These are phyloP conservation scores for Trametes gibbosa DNA, from an alignment of 768 basidiomycete genomes.

Conservation along the genomic window DNA sequence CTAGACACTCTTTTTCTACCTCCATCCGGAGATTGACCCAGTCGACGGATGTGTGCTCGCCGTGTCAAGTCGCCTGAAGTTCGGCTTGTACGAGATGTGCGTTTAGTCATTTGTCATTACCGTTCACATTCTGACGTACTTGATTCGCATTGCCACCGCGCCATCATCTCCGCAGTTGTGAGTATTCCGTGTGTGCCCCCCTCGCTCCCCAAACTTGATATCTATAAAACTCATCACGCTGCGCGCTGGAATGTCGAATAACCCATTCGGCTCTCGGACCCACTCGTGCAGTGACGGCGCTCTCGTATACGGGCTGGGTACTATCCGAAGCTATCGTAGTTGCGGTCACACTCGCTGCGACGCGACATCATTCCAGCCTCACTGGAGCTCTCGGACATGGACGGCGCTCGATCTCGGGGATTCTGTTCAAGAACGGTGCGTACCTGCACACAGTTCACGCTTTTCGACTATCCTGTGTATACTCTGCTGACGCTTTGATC, in stretches of 20 bases:
- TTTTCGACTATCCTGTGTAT: too few relatives aligned
- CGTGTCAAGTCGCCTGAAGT: background rate
- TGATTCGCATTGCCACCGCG: too few relatives aligned
- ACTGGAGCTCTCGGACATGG: background rate
- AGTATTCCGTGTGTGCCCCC: background rate
- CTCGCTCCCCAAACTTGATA: too few relatives aligned
- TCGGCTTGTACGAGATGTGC: background rate
- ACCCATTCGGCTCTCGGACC: background rate
- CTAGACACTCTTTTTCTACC: background rate
- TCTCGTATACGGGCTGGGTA: background rate
- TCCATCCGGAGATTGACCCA: background rate
- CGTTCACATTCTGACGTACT: background rate
- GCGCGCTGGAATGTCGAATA: background rate
- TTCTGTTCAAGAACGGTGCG: background rate
- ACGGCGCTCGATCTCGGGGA: background rate
- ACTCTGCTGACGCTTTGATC: too few relatives aligned
- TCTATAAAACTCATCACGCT: too few relatives aligned
- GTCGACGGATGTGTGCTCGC: background rate
- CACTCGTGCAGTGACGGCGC: background rate
- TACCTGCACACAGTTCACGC: background rate
- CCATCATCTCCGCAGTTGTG: background rate
- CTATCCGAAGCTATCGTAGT: background rate
- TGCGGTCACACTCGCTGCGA: background rate
- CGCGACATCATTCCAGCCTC: background rate
- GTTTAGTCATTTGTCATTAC: background rate